Conservation (phyloP, 768 basidiomycete genomes). For the Hypsizygus marmoreus region DNA sequence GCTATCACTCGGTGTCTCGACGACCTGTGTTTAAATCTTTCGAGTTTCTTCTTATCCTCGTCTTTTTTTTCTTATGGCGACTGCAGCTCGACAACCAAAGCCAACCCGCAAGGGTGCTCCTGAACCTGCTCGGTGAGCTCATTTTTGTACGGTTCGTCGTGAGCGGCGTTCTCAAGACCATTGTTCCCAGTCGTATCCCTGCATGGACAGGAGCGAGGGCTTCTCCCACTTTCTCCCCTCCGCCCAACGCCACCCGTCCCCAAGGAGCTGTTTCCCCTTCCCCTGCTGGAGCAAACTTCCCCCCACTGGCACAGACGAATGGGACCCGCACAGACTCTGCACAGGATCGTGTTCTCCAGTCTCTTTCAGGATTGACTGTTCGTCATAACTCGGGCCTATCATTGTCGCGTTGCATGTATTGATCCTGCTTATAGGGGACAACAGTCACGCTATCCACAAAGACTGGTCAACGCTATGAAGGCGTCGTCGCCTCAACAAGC, state of each 20-base stretch:
- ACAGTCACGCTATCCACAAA: slow-evolving; percentile 78
- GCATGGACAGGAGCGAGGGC: slow-evolving; percentile 73
- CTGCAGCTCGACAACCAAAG: slow-evolving; percentile 65
- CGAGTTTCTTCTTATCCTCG: slow-evolving; percentile 33
- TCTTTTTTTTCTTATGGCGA: slow-evolving; percentile 52
- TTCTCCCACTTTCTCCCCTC: slow-evolving; percentile 73
- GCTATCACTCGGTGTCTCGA: slow-evolving; percentile 40
- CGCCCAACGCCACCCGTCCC: slow-evolving; percentile 42
- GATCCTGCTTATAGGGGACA: slow-evolving; percentile 50
- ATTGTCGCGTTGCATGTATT: slow-evolving; percentile 3
- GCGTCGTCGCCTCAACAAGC: slow-evolving; percentile 61
- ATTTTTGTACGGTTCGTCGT: slow-evolving; percentile 8
- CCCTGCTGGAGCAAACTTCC: slow-evolving; percentile 39
- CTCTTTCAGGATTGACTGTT: slow-evolving; percentile 72
- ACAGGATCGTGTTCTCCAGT: slow-evolving; percentile 63
- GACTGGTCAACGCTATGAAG: slow-evolving; percentile 72
- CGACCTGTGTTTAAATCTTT: slow-evolving; percentile 30
- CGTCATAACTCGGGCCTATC: slow-evolving; percentile 29
- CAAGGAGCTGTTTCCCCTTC: slow-evolving; percentile 36
- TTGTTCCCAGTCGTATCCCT: slow-evolving; percentile 34
- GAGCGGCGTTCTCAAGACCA: slow-evolving; percentile 32
- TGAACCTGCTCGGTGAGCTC: slow-evolving; percentile 55
- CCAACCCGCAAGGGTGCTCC: slow-evolving; percentile 61
- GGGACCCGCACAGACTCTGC: slow-evolving; percentile 48
- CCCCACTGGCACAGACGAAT: slow-evolving; percentile 51